Percentiles rank a stretch among this genome's conserved stretches.
Evolutionary conservation across 257 asterid genomes (phyloP).

Genomic region (Striga asiatica): DNA sequence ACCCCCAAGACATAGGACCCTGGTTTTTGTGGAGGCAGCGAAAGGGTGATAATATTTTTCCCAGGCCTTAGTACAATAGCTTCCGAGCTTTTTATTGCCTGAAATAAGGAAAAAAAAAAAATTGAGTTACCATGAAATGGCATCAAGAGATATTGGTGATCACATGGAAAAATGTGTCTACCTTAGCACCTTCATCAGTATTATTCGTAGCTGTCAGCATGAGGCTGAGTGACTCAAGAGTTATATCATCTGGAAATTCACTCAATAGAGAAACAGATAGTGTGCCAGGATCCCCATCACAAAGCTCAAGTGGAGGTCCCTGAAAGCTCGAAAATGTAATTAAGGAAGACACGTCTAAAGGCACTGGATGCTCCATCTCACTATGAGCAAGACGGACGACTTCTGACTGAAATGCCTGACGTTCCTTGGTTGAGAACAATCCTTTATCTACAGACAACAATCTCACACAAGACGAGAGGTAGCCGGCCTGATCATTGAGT

Average conservation of each 20-base stretch:
- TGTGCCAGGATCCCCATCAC: slow-evolving; percentile 96
- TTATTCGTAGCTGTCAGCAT: slow-evolving; percentile 73
- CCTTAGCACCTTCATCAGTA: slow-evolving; percentile 97
- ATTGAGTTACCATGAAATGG: slow-evolving; percentile 15
- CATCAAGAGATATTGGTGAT: slow-evolving; percentile 5
- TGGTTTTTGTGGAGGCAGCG: slow-evolving; percentile 91
- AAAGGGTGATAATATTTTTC: slow-evolving; percentile 57
- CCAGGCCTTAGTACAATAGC: slow-evolving; percentile 82
- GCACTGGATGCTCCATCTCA: slow-evolving; percentile 94
- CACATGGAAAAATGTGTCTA: slow-evolving; percentile 30
- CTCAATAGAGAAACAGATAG: slow-evolving; percentile 85
- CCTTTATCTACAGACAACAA: slow-evolving; percentile 83
- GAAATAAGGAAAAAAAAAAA: slow-evolving; percentile 25
- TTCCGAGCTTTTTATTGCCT: slow-evolving; percentile 75
- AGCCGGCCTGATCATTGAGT: slow-evolving; percentile 93
- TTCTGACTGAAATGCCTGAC: slow-evolving; percentile 93
- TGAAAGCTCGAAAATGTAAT: slow-evolving; percentile 88
- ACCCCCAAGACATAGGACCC: slow-evolving; percentile 95
- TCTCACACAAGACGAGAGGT: slow-evolving; percentile 92
- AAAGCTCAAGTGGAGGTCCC: slow-evolving; percentile 85
- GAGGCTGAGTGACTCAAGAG: slow-evolving; percentile 89
- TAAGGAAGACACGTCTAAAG: slow-evolving; percentile 87
- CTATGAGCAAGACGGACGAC: slow-evolving; percentile 91
- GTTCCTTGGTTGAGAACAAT: slow-evolving; percentile 72
- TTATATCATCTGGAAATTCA: slow-evolving; percentile 95